A percentile compares a stretch with the other conserved stretches of the same genome.
Evolutionary conservation across 306 rosid genomes (phyloP).

Genomic region (Acacia crassicarpa): DNA sequence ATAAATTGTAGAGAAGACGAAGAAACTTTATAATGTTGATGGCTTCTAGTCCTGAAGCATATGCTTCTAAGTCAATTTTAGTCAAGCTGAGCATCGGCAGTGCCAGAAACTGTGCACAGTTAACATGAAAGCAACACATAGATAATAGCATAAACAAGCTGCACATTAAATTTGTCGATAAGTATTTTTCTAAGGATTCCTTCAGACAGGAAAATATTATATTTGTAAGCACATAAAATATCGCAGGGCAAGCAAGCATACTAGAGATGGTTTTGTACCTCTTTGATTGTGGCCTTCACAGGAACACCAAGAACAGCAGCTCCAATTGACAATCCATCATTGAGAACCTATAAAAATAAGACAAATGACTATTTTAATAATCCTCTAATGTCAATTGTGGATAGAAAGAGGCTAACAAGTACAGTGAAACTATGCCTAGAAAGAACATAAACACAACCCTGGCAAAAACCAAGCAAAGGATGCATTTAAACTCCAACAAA

Average conservation of each 20-base stretch:
- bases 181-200: neutral
- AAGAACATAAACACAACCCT: neutral
- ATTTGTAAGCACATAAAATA: constrained; percentile 13
- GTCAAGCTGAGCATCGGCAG: constrained; percentile 1
- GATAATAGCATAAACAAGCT: constrained; percentile 2
- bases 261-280: constrained; percentile 44
- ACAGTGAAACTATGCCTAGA: neutral
- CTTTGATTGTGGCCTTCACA: constrained; percentile 92
- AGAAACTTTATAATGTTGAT: neutral
- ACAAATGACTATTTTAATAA: constrained; percentile 30
- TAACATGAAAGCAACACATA: neutral
- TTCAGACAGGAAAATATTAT: neutral
- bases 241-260: neutral
- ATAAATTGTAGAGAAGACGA: neutral
- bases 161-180: neutral
- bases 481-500: constrained; percentile 4
- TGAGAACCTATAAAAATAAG: constrained; percentile 64
- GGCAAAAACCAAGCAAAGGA: neutral
- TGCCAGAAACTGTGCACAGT: neutral
- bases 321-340: constrained; percentile 78
- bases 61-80: constrained; percentile 9
- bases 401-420: neutral
- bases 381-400: neutral
- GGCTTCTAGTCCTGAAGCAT: constrained; percentile 4
- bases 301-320: constrained; percentile 98